Base-by-base conservation (phyloP, 139 green algal species). In the Prasinococcaceae sp. region DNA sequence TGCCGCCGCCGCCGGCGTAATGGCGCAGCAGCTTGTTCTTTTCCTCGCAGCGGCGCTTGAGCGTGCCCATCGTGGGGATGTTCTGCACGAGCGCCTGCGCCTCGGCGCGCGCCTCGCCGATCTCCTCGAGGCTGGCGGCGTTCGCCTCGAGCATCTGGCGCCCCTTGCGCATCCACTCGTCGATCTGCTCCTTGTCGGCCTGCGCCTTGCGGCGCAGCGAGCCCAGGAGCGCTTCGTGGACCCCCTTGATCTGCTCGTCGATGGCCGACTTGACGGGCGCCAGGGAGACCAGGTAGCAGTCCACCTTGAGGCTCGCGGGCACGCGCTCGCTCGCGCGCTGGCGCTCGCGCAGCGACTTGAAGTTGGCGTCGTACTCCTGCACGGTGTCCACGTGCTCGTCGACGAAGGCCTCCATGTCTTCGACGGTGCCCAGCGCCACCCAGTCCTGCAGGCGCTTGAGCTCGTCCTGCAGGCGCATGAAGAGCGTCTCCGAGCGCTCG, bases 391-490 rank as follows among this genome's bases (percentile, higher is more conserved):
- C 61, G 22, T 73, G 61, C 10, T 58, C 33, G 12, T 90, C 79
- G n/a, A 82, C 68, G 48, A 82, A 79, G 25, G 76, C 66, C 24
- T 88, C 82, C 26, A 88, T 46, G 46, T 80, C 68, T n/a, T n/a
- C n/a, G 4, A 79, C 61, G 0, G 54, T 71, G 19, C 72, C 78
- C 17, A 85, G 51, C 20, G 72, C 74, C 42, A 84, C 48, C 82
- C 82, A 92, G 35, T 85, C 79, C 35, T 53, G 30, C 50, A 58
- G 43, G 59, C 82, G 83, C 42, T 76, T 78, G 9, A 78, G 55
- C 68, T 88, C 79, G 6, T 63, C 62, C 43, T 42, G 48, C 22
- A 86, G 61, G 17, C 66, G 47, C 3, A 28, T 54, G 35, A 84
- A 82, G 38, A 83, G 58, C 3, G 60, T 47, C 45, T 88, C 80